Conservation (phyloP, 495 filamentous ascomycete genomes). For the Hypoxylon cercidicola region DNA sequence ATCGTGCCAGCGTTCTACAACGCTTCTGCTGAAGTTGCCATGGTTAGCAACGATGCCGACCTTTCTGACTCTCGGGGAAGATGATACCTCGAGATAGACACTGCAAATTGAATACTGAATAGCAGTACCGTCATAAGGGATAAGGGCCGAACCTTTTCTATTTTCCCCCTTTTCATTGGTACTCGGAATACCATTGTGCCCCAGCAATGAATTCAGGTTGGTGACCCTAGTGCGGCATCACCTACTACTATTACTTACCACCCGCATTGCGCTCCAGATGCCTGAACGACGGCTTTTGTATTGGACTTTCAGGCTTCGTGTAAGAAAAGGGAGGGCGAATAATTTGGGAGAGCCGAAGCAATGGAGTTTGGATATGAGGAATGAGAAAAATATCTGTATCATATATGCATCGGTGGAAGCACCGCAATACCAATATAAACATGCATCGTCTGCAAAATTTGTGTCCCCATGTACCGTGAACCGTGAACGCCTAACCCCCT, state of each 20-base stretch:
- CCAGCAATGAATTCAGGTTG: conserved; percentile 3
- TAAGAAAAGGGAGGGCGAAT: conserved; percentile 2
- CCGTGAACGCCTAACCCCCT: conserved; percentile 31
- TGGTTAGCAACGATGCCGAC: neutral
- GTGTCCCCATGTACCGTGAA: conserved; percentile 6
- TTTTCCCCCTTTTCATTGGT: neutral
- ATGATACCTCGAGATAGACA: conserved; percentile 7
- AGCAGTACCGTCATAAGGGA: neutral
- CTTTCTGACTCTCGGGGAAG: conserved; percentile 2
- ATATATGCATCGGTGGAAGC: conserved; percentile 29
- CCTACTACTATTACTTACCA: conserved; percentile 16
- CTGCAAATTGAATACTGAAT: neutral
- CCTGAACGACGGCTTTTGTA: conserved; percentile 25
- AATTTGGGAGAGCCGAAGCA: conserved; percentile 5
- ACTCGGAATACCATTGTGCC: conserved; percentile 13
- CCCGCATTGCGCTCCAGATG: conserved; percentile 5
- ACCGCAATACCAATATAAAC: conserved; percentile 34
- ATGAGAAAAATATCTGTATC: conserved; percentile 34
- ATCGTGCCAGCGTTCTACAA: conserved; percentile 24
- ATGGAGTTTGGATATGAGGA: conserved; percentile 28
- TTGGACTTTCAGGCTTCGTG: conserved; percentile 14
- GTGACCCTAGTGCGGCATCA: conserved; percentile 9
- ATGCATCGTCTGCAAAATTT: conserved; percentile 16
- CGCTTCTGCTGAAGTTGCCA: conserved; percentile 2
- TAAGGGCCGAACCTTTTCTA: neutral